phyloP scores from a whole-genome alignment of 1,284 basidiomycete species.

The Exsudoporus floridanus region DNA sequence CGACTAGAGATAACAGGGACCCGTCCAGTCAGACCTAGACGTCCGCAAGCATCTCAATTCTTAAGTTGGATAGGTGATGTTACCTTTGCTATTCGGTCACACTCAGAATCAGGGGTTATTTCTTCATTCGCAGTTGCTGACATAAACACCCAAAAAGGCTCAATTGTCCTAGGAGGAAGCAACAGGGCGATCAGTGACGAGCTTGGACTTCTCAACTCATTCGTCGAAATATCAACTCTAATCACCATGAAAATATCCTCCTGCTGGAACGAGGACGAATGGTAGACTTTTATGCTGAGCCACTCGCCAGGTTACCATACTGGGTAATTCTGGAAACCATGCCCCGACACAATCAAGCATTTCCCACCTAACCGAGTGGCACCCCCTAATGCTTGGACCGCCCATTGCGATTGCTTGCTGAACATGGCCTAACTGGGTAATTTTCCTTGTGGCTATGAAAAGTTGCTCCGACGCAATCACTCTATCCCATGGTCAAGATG shows the following conservation, averaged over 20 bases:
- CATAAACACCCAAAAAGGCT: conserved; percentile 3
- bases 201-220: background rate
- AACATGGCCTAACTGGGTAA: conserved; percentile 19
- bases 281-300: conserved; percentile 16
- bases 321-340: conserved; percentile 26
- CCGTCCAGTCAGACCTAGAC: background rate
- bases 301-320: conserved; percentile 19
- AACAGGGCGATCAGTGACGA: background rate
- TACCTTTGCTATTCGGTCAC: background rate
- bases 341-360: conserved; percentile 24
- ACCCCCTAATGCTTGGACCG: conserved; percentile 12
- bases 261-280: background rate
- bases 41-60: too few relatives aligned
- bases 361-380: conserved; percentile 23
- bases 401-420: conserved; percentile 21
- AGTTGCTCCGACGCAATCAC: conserved; percentile 27
- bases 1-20: background rate
- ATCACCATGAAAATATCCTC: conserved; percentile 2
- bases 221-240: background rate
- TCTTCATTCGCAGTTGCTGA: conserved; percentile 3
- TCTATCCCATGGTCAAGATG: conserved; percentile 10
- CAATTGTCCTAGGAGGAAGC: conserved; percentile 9
- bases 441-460: conserved; percentile 22
- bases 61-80: too few relatives aligned
- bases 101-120: background rate